A percentile compares a stretch with the other conserved stretches of the same genome.
Conservation (phyloP, 768 basidiomycete species). For the Clitopilus hobsonii region DNA sequence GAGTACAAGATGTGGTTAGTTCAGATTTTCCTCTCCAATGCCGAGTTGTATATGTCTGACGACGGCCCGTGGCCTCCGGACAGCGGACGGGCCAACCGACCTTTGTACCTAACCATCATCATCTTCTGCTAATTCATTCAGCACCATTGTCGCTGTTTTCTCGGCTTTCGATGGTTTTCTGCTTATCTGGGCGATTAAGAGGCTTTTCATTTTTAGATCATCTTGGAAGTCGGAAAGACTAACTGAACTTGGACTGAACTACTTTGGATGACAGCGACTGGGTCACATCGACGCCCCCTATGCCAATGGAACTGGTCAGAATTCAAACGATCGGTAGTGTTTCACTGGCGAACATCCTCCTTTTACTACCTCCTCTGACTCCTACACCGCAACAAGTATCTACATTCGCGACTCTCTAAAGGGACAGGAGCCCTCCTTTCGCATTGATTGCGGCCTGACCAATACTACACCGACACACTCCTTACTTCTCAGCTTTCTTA, state of each 20-base stretch:
- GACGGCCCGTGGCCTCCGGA: neutral
- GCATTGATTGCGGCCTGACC: conserved; percentile 1
- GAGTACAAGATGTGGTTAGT: conserved; percentile 7
- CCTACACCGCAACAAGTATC: neutral
- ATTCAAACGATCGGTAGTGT: neutral
- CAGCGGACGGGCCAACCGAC: neutral
- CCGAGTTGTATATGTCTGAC: neutral
- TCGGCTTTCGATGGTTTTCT: neutral
- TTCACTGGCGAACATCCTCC: neutral
- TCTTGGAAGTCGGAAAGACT: neutral
- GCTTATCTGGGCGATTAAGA: neutral
- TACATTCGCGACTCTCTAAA: neutral
- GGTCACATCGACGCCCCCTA: neutral
- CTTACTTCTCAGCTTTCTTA: conserved; percentile 12
- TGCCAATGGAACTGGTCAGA: neutral
- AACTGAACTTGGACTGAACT: neutral
- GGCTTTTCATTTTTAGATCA: too few relatives aligned
- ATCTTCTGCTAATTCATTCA: conserved; percentile 1
- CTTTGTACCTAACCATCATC: neutral
- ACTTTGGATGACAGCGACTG: neutral
- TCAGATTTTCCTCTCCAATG: neutral
- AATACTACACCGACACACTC: neutral
- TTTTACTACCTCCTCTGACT: neutral
- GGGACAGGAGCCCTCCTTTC: conserved; percentile 10
- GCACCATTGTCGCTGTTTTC: neutral